Conservation (phyloP, 345 rosid species). For the Gossypium longicalyx region DNA sequence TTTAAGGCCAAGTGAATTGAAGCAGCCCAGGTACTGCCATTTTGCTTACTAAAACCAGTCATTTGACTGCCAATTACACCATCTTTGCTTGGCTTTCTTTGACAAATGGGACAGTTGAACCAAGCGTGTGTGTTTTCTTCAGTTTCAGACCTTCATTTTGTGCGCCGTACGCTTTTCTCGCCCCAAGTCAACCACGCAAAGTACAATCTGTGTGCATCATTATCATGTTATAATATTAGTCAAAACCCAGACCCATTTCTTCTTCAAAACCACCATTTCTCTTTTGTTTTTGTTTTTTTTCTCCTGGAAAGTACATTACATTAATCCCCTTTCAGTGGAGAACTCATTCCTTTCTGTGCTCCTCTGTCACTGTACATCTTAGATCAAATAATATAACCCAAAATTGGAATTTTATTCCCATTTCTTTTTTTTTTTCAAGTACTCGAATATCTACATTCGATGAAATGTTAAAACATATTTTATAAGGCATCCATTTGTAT, state of each 20-base stretch:
- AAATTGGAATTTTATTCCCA: too few species aligned
- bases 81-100: not conserved
- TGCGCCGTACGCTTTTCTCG: not conserved
- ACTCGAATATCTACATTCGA: too few species aligned
- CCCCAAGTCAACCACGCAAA: not conserved
- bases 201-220: conserved; percentile 1
- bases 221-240: not conserved
- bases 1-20: not conserved
- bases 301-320: not conserved
- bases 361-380: not conserved
- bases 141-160: not conserved
- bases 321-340: not conserved
- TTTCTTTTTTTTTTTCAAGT: too few species aligned
- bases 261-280: not conserved
- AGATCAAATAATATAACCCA: not conserved
- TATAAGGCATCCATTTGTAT: too few species aligned
- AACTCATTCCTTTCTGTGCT: not conserved
- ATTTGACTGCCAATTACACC: not conserved
- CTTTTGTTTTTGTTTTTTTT: not conserved
- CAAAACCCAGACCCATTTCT: not conserved
- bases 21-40: not conserved
- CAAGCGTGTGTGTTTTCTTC: conserved; percentile 1
- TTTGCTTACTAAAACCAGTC: not conserved
- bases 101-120: not conserved
- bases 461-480: too few species aligned